Base-by-base conservation (phyloP, 345 rosid genomes). In the Adansonia digitata region DNA sequence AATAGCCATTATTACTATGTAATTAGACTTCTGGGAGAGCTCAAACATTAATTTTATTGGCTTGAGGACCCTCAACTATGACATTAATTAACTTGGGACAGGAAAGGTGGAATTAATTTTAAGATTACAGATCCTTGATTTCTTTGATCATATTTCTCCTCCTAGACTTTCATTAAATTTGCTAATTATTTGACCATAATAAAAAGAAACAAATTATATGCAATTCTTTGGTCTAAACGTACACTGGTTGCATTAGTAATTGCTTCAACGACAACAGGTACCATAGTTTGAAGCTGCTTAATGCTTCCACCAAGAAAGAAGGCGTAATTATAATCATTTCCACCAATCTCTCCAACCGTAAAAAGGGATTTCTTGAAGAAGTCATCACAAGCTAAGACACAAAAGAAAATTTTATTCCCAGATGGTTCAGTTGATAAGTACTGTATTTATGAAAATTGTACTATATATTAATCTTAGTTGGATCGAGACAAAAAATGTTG, bases 281-380 rank as follows among this genome's bases (percentile, higher is more conserved):
- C 92, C 7, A 52, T 55, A 73, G 85, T 81, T 46, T 67, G 72
- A 0, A 85, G 76, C 42, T 78, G 79, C 59, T 78, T 65, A 55
- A 79, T 69, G 77, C 72, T 82, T 78, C 81, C 86, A 39, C 88
- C 89, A 9, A 56, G 42, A 66, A 88, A 78, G 70, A 77, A 82
- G 4, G 85, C 74, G 56, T 83, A 86, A 69, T 85, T 91, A 78
- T 87, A 91, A 74, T 91, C 97, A 63, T 89, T 91, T 40, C 93
- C 96, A 49, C 93, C 96, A 1, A 91, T 89, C 79, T 91, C 93
- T 20, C 93, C 93, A 20, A 91, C 86, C 46, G 86, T 27, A 77
- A 91, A 86, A 22, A 91, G 77, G 5, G 97, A 86, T 75, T 84
- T 91, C 69, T 70, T 85, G 63, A 89, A 82, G 74, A 85, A 85